Base-by-base conservation (phyloP, 2,329 filamentous ascomycete species). In the Fusarium sp. region DNA sequence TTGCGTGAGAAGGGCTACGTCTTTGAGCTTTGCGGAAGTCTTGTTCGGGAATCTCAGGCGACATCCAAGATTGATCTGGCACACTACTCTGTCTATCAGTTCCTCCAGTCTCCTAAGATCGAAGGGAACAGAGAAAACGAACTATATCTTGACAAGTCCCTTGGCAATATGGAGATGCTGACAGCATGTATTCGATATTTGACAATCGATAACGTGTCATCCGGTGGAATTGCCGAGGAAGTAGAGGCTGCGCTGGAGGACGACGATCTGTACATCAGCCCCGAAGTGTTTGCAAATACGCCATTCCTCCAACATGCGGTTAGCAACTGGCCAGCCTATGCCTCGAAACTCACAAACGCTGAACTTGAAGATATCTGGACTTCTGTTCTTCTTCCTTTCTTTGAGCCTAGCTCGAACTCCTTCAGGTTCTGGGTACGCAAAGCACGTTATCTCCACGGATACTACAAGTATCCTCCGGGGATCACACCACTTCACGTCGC, bases 311-410 rank as follows among this genome's bases (percentile, higher is more conserved):
- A 53, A 3, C 50, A 53, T 3, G 50, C 50, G 1, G 50, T 53
- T 1, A 53, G 50, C 0, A 53, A n/a, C 0, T 53, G 50, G 50
- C 50, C 50, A 5, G 33, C 18, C 0, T 53, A 53, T n/a, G 1
- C 50, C 2, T 36, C 50, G 0, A 36, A 13, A 1, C 5, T 53
- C 4, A 6, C 50, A 18, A 14, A 28, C 0, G 18, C 9, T 0
- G 33, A 36, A 0, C 18, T 53, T 0, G 9, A 36, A 3, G 14
- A 9, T 1, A 36, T 53, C 2, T 53, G 50, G 50, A n/a, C 2
- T 0, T 28, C 18, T n/a, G 18, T 53, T 13, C 5, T 53, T 2
- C 7, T 53, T 8, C 33, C 50, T 0, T 53, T 53, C 24, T 28
- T 53, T 2, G n/a, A 53, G 18, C 50, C 50, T 22, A 16, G 24